A percentile compares a stretch with the other conserved stretches of the same genome.
phyloP scores from a whole-genome alignment of 2,329 filamentous ascomycete species.

The Aplosporella prunicola region DNA sequence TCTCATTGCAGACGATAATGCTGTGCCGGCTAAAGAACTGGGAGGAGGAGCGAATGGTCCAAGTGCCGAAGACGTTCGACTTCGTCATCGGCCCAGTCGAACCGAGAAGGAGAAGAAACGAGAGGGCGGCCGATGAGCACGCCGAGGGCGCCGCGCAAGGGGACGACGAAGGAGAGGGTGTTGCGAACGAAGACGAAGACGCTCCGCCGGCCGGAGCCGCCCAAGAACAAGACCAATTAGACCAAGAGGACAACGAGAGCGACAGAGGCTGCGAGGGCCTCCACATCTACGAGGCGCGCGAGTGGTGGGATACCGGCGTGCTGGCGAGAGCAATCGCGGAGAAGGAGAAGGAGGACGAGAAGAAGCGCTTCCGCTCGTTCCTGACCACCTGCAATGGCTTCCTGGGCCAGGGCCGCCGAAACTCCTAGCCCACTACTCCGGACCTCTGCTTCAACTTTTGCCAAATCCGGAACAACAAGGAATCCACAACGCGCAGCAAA shows the following conservation, averaged over 20 bases:
- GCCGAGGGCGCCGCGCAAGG: no score
- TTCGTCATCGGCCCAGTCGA: constrained; percentile 5
- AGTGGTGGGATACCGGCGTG: constrained; percentile 9
- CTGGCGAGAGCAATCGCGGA: constrained; percentile 3
- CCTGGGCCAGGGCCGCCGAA: constrained; percentile 5
- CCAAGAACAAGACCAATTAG: background rate
- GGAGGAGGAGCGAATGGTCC: constrained; percentile 8
- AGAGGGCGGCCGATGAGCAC: no score
- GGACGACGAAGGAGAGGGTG: background rate
- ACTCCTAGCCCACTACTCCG: no score
- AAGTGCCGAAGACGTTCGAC: constrained; percentile 7
- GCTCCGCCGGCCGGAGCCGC: background rate
- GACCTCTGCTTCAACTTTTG: no score
- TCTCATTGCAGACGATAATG: constrained; percentile 8
- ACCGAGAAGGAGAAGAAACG: no score
- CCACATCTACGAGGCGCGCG: constrained; percentile 6
- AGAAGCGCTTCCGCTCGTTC: constrained; percentile 4
- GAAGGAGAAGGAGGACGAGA: constrained; percentile 6
- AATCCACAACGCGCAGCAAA: no score
- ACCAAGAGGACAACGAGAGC: background rate
- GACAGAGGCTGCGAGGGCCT: constrained; percentile 8
- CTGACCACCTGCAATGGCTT: constrained; percentile 7
- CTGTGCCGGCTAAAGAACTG: constrained; percentile 5
- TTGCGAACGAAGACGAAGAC: background rate
- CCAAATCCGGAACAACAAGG: no score